phyloP scores from a whole-genome alignment of 306 rosid species.

The Pterocarpus macrocarpus region DNA sequence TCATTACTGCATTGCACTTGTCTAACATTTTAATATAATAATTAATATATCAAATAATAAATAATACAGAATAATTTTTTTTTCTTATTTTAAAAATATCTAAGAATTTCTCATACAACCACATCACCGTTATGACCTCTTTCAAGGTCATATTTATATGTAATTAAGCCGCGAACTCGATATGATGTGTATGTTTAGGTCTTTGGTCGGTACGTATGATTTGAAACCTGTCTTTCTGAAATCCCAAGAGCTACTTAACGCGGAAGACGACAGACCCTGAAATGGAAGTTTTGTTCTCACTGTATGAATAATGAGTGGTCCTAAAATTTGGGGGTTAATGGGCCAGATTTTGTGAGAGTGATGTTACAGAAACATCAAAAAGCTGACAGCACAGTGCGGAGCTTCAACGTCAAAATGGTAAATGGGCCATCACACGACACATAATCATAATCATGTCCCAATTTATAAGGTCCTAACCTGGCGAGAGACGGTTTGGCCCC shows the following conservation, averaged over 20 bases:
- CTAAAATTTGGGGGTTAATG: slow-evolving; percentile 34
- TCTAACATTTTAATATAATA: too few species aligned
- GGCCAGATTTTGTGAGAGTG: slow-evolving; percentile 43
- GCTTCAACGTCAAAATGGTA: slow-evolving; percentile 5
- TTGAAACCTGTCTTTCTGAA: slow-evolving; percentile 35
- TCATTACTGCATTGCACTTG: too few species aligned
- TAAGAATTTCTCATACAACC: background rate
- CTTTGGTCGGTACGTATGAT: slow-evolving; percentile 5
- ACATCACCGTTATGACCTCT: slow-evolving; percentile 8
- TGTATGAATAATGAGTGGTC: slow-evolving; percentile 40
- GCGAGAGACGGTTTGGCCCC: background rate
- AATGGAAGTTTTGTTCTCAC: slow-evolving; percentile 41
- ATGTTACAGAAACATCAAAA: slow-evolving; percentile 37
- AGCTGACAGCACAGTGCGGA: background rate
- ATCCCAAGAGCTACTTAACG: slow-evolving; percentile 42
- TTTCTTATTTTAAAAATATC: too few species aligned
- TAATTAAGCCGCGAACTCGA: background rate
- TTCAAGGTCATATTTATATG: too few species aligned
- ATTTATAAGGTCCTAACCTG: slow-evolving; percentile 11
- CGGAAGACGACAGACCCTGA: slow-evolving; percentile 41
- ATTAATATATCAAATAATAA: too few species aligned
- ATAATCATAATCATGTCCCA: slow-evolving; percentile 37
- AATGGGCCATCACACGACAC: slow-evolving; percentile 35
- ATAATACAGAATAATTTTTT: too few species aligned
- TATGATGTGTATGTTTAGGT: slow-evolving; percentile 3